phyloP scores from a whole-genome alignment of 495 filamentous ascomycete genomes.

The Aspergillus bridgeri region DNA sequence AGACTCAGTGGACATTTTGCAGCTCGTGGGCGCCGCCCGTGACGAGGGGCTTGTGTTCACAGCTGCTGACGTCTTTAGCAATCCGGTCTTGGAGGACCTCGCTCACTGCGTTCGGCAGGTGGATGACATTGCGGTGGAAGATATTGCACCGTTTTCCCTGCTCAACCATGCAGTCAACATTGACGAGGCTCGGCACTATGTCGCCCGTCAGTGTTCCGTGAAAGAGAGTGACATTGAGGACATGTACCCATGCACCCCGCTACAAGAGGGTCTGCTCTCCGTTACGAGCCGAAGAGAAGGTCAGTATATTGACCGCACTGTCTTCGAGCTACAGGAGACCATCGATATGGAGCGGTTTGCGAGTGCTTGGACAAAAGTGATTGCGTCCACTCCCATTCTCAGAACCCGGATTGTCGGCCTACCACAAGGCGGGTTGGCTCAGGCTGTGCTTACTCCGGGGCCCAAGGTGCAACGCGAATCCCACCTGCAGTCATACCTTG shows the following conservation, averaged over 20 bases:
- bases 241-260: conserved; percentile 50
- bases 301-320: not conserved
- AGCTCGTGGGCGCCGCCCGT: not conserved
- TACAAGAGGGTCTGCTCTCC: conserved; percentile 53
- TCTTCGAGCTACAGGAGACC: conserved; percentile 1
- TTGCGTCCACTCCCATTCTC: conserved; percentile 22
- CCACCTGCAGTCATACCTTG: conserved; percentile 1
- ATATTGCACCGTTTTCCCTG: conserved; percentile 20
- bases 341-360: not conserved
- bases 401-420: conserved; percentile 40
- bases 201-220: no score
- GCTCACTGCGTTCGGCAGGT: not conserved
- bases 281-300: conserved; percentile 14
- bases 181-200: conserved; percentile 5
- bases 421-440: no score
- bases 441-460: no score
- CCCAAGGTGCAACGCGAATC: no score
- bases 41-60: conserved; percentile 1
- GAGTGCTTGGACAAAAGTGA: not conserved
- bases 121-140: not conserved
- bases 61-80: conserved; percentile 6
- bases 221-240: conserved; percentile 35
- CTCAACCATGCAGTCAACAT: conserved; percentile 13
- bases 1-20: conserved; percentile 8
- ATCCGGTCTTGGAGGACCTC: not conserved